A percentile compares a stretch with the other conserved stretches of the same genome.
These are phyloP conservation scores for Clarkia xantiana DNA, from an alignment of 345 rosid species.

Conservation along the genomic window DNA sequence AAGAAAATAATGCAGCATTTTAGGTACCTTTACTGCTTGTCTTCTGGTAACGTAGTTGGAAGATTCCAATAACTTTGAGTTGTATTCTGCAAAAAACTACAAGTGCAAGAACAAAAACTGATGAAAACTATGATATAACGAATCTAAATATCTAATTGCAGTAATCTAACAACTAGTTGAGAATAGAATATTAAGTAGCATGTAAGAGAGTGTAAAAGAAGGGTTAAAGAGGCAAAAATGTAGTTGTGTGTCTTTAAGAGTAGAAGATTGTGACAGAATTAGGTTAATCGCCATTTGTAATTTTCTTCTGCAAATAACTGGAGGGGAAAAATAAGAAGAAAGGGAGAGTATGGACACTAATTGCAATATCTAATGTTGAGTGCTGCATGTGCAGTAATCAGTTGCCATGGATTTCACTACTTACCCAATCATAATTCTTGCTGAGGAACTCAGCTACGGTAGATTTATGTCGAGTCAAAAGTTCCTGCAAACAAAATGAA, in stretches of 20 bases:
- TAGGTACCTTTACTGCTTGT: conserved; percentile 83
- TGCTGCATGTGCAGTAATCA: not conserved
- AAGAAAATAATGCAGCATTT: not conserved
- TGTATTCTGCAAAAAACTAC: conserved; percentile 82
- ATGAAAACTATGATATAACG: not conserved
- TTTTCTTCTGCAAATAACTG: no score
- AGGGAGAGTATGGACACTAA: no score
- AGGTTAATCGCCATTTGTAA: no score
- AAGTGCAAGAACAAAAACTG: conserved; percentile 7
- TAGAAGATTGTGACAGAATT: no score
- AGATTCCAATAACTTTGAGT: conserved; percentile 86
- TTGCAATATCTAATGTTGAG: no score
- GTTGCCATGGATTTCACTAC: conserved; percentile 2
- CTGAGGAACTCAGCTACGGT: conserved; percentile 94
- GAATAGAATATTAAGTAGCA: no score
- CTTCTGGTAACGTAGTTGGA: conserved; percentile 83
- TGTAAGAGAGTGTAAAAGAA: no score
- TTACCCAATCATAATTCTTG: conserved; percentile 90
- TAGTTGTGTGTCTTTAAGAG: no score
- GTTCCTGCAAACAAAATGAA: conserved; percentile 48
- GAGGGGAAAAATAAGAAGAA: no score
- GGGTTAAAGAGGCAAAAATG: no score
- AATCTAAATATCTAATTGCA: no score
- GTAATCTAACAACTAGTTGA: no score
- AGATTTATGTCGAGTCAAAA: conserved; percentile 91